phyloP scores from a whole-genome alignment of 192 early-diverging fungal species.

The Thamnidium elegans region DNA sequence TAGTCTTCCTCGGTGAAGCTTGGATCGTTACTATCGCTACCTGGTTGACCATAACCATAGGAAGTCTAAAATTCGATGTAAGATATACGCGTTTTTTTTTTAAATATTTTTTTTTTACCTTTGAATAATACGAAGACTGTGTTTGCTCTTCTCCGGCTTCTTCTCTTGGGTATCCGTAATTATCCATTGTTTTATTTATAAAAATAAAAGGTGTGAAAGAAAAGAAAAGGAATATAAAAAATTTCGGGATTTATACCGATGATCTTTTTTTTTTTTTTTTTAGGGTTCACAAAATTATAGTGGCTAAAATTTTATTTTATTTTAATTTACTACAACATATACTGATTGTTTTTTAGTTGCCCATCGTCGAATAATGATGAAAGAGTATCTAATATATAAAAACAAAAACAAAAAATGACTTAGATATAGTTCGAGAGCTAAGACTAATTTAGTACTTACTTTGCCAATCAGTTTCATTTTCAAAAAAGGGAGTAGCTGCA shows the following conservation, averaged over 20 bases:
- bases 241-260: background rate
- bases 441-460: background rate
- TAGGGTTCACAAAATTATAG: background rate
- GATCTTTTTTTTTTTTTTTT: background rate
- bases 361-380: slow-evolving; percentile 8
- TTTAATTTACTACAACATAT: too few relatives aligned
- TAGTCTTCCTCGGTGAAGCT: slow-evolving; percentile 13
- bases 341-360: background rate
- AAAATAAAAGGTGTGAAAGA: background rate
- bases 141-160: background rate
- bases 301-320: background rate
- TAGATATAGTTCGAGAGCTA: background rate
- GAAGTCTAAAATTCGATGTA: background rate
- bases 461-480: slow-evolving; percentile 8
- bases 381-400: background rate
- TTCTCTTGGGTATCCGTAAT: background rate
- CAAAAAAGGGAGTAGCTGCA: slow-evolving; percentile 14
- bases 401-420: background rate
- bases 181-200: background rate
- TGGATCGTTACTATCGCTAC: slow-evolving; percentile 1
- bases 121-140: background rate
- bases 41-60: background rate
- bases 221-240: background rate
- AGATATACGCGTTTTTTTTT: background rate
- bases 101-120: background rate